Evolutionary conservation across 2,329 filamentous ascomycete genomes (phyloP).

Genomic region (Penicillium sp.): DNA sequence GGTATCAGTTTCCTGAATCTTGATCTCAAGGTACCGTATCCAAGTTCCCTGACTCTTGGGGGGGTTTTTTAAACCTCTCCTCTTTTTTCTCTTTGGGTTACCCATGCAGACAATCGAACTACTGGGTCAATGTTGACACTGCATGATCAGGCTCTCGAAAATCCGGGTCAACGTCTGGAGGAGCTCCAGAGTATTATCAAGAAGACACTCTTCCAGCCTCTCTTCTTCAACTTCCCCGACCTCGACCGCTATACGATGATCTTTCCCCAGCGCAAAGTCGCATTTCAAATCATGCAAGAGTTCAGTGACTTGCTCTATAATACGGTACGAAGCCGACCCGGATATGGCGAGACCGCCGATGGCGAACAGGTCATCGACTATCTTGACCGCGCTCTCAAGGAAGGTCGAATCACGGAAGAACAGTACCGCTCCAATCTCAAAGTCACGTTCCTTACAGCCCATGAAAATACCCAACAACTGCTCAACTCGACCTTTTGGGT

Average conservation of each 20-base stretch:
- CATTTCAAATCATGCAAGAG: slow-evolving; percentile 22
- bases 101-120: slow-evolving; percentile 2
- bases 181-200: slow-evolving; percentile 23
- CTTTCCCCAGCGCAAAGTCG: slow-evolving; percentile 16
- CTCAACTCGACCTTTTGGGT: slow-evolving; percentile 35
- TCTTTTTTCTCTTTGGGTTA: neutral
- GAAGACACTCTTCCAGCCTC: slow-evolving; percentile 21
- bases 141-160: slow-evolving; percentile 14
- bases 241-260: slow-evolving; percentile 19
- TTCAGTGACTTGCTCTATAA: slow-evolving; percentile 18
- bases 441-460: slow-evolving; percentile 38
- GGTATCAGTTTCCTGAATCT: slow-evolving; percentile 22
- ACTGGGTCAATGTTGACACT: too few relatives aligned
- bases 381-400: slow-evolving; percentile 17
- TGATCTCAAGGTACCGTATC: slow-evolving; percentile 17
- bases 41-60: too few relatives aligned
- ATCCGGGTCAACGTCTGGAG: slow-evolving; percentile 19
- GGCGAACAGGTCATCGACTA: slow-evolving; percentile 19
- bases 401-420: slow-evolving; percentile 28
- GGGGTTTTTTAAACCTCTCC: too few relatives aligned
- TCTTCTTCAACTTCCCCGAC: slow-evolving; percentile 25
- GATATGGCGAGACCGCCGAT: neutral
- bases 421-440: slow-evolving; percentile 40
- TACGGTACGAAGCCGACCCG: slow-evolving; percentile 7
- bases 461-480: slow-evolving; percentile 40